phyloP scores from a whole-genome alignment of 2,329 filamentous ascomycete genomes.

The Colletotrichum gloeosporioides region DNA sequence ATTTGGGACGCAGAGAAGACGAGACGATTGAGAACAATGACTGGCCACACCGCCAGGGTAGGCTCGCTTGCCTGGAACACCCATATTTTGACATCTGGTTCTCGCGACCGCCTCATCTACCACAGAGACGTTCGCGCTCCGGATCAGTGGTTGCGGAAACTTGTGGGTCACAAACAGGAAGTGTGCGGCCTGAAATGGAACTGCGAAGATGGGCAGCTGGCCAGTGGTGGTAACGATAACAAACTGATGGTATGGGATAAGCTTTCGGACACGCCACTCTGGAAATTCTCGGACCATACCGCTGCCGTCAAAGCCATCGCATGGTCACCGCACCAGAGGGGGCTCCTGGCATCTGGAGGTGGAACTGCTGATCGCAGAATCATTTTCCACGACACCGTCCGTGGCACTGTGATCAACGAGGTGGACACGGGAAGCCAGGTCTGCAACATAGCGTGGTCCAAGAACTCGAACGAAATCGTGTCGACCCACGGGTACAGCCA shows the following conservation, averaged over 20 bases:
- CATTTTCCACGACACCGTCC: slow-evolving; percentile 95
- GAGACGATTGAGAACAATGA: slow-evolving; percentile 91
- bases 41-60: slow-evolving; percentile 90
- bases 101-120: slow-evolving; percentile 89
- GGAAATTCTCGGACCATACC: slow-evolving; percentile 93
- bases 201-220: slow-evolving; percentile 91
- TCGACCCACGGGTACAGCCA: slow-evolving; percentile 97
- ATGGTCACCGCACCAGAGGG: slow-evolving; percentile 96
- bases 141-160: slow-evolving; percentile 85
- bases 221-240: slow-evolving; percentile 97
- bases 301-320: slow-evolving; percentile 97
- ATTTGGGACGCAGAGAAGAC: slow-evolving; percentile 96
- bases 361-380: slow-evolving; percentile 96
- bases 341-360: slow-evolving; percentile 92
- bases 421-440: slow-evolving; percentile 97
- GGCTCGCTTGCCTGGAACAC: slow-evolving; percentile 97
- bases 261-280: slow-evolving; percentile 87
- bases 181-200: slow-evolving; percentile 98
- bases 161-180: slow-evolving; percentile 96
- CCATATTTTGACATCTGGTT: slow-evolving; percentile 95
- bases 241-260: slow-evolving; percentile 99
- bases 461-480: slow-evolving; percentile 97
- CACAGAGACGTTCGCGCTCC: slow-evolving; percentile 94
- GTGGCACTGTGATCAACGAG: slow-evolving; percentile 81
- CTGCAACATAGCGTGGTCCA: slow-evolving; percentile 97